Conservation (phyloP, 305 asterid genomes). For the Caryopteris hybrid region DNA sequence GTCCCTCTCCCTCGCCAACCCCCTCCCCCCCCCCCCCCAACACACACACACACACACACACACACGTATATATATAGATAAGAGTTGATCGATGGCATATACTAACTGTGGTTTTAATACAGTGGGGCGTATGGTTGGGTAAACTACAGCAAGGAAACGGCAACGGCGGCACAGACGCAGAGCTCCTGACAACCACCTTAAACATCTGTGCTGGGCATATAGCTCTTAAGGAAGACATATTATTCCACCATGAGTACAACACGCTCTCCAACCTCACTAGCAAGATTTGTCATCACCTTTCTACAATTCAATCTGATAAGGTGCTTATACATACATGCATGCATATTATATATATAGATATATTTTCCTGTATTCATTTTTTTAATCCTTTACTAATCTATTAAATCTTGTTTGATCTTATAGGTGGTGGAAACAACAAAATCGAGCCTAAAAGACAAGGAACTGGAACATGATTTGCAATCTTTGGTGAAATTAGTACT, state of each 20-base stretch:
- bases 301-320: neutral
- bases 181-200: constrained; percentile 10
- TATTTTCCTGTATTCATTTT: neutral
- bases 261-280: constrained; percentile 17
- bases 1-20: too few species aligned
- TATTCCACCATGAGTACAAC: neutral
- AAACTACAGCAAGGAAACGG: constrained; percentile 10
- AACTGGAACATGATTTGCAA: constrained; percentile 13
- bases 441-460: neutral
- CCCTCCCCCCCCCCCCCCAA: too few species aligned
- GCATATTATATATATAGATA: neutral
- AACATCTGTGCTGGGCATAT: constrained; percentile 10
- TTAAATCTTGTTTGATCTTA: neutral
- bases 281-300: constrained; percentile 8
- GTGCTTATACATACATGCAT: neutral
- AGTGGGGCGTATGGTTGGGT: constrained; percentile 13
- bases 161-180: neutral
- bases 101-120: too few species aligned
- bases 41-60: too few species aligned
- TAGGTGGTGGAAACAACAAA: neutral
- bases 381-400: neutral
- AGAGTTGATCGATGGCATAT: too few species aligned
- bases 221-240: neutral
- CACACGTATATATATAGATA: too few species aligned
- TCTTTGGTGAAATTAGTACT: constrained; percentile 6